phyloP scores from a whole-genome alignment of 768 basidiomycete species.

The Boletellus sp. region DNA sequence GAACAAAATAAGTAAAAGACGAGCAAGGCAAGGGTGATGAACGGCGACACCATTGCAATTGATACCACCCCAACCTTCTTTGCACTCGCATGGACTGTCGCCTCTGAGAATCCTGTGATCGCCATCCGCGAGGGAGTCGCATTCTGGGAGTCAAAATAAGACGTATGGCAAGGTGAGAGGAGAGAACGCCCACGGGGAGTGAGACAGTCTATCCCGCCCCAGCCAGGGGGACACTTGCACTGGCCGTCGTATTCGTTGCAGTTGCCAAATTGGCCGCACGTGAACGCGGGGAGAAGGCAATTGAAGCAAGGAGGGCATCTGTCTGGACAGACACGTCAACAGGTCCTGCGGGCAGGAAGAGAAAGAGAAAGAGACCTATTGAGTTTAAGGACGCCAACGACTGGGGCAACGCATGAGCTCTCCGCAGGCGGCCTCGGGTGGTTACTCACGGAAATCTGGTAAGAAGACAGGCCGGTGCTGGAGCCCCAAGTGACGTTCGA shows the following conservation, averaged over 20 bases:
- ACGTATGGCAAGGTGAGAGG: not conserved
- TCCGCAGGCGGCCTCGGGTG: not conserved
- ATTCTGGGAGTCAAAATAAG: conserved; percentile 50
- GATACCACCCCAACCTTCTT: conserved; percentile 92
- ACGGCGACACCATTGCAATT: conserved; percentile 86
- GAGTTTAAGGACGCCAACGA: conserved; percentile 17
- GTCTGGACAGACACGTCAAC: conserved; percentile 28
- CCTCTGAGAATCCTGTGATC: conserved; percentile 78
- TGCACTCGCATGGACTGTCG: conserved; percentile 78
- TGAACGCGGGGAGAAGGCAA: conserved; percentile 87
- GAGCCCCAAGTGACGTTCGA: conserved; percentile 18
- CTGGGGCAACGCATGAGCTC: conserved; percentile 13
- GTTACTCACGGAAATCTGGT: conserved; percentile 24
- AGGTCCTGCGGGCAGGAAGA: not conserved
- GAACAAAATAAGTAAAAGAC: not conserved
- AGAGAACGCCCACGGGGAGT: conserved; percentile 67
- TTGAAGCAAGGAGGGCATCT: conserved; percentile 93
- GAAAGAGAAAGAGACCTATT: conserved; percentile 9
- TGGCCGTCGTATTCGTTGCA: conserved; percentile 94
- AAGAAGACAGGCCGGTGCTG: conserved; percentile 15
- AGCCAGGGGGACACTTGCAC: conserved; percentile 96
- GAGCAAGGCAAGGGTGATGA: not conserved
- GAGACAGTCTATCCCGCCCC: conserved; percentile 94
- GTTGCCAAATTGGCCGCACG: conserved; percentile 86
- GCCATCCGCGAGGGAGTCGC: conserved; percentile 91